Evolutionary conservation across 768 basidiomycete genomes (phyloP).

Genomic region (Suillus americanus): DNA sequence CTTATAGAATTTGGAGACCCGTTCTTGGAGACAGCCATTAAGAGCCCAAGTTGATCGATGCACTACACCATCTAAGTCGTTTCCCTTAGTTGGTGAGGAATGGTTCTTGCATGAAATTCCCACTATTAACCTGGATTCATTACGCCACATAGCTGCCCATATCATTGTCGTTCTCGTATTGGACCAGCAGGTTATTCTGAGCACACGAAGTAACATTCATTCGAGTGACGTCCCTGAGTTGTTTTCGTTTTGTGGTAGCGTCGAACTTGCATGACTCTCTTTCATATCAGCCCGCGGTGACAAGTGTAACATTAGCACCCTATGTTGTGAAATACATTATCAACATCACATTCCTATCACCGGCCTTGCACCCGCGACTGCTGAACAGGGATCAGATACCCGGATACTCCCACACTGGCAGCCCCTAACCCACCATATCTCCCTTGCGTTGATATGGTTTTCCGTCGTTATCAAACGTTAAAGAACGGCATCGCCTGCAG

Average conservation of each 20-base stretch:
- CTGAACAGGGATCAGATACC: neutral
- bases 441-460: neutral
- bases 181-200: too few relatives aligned
- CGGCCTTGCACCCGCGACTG: neutral
- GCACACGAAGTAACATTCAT: neutral
- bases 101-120: neutral
- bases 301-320: neutral
- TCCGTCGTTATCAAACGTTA: neutral
- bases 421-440: neutral
- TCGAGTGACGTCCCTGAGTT: neutral
- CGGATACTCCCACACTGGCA: neutral
- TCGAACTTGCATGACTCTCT: neutral
- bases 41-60: conserved; percentile 23
- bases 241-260: neutral
- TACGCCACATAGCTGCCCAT: neutral
- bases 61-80: neutral
- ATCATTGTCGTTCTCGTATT: neutral
- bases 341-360: neutral
- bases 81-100: conserved; percentile 12
- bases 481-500: neutral
- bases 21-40: conserved; percentile 40
- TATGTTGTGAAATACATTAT: neutral
- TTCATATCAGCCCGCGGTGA: neutral
- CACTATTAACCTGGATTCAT: neutral
- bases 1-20: conserved; percentile 36